phyloP scores from a whole-genome alignment of 2,329 filamentous ascomycete species.

The Penicillium fuscoglaucum region DNA sequence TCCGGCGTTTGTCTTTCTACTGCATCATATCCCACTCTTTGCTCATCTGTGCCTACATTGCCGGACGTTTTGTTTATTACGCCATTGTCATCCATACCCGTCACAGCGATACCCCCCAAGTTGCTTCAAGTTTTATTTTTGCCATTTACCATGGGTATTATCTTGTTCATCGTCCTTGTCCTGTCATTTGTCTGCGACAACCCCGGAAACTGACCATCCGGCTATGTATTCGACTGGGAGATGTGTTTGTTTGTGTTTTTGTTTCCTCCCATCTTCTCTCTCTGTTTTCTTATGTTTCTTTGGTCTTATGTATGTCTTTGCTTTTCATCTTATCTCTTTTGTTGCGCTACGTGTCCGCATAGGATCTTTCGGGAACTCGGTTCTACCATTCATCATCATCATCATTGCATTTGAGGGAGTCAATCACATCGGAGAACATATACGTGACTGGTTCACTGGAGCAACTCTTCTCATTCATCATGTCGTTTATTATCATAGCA shows the following conservation, averaged over 20 bases:
- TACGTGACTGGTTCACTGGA: constrained; percentile 27
- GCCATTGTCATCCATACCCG: constrained; percentile 23
- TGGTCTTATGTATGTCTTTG: not conserved
- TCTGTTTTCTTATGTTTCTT: not conserved
- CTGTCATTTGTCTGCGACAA: not conserved
- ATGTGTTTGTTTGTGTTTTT: not conserved
- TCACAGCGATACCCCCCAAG: constrained; percentile 27
- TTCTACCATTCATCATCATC: constrained; percentile 10
- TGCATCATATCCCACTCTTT: constrained; percentile 20
- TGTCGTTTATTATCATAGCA: constrained; percentile 8
- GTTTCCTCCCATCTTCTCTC: not conserved
- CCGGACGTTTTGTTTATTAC: constrained; percentile 16
- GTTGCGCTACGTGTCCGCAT: constrained; percentile 10
- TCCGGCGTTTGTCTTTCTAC: constrained; percentile 12
- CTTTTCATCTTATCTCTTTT: constrained; percentile 13
- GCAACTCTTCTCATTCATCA: constrained; percentile 7
- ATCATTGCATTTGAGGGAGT: constrained; percentile 27
- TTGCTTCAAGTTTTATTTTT: constrained; percentile 11
- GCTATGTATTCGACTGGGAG: constrained; percentile 5
- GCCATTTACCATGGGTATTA: constrained; percentile 7
- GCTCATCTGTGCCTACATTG: constrained; percentile 18
- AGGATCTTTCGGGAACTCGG: not conserved
- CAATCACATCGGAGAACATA: constrained; percentile 18
- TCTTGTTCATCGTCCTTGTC: constrained; percentile 3
- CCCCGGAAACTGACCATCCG: not conserved